phyloP scores from a whole-genome alignment of 129 eudicot genomes.

The sunflower (Helianthus annuus) region HanXRQr2.0-SUNRISE NC_035444.2:157741965-157742464 shows the following conservation, averaged over 20 bases:
- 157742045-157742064: neutral
- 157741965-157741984: neutral
- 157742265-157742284: too few species aligned
- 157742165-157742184: neutral
- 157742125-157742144: neutral
- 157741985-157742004: neutral
- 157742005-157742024: neutral
- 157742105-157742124: neutral
- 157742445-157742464: too few species aligned
- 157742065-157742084: neutral
- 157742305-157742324: too few species aligned
- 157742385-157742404: too few species aligned
- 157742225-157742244: too few species aligned
- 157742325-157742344: too few species aligned
- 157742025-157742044: neutral
- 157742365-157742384: too few species aligned
- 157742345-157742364: too few species aligned
- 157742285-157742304: too few species aligned
- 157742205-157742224: neutral
- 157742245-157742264: too few species aligned
- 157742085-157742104: neutral
- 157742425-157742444: too few species aligned
- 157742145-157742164: neutral
- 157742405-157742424: too few species aligned
- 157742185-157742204: neutral